Evolutionary conservation across 1,139 yeast species (phyloP), one percentile per base, ranked within the genome.

Genomic region (Pichia sp.): DNA sequence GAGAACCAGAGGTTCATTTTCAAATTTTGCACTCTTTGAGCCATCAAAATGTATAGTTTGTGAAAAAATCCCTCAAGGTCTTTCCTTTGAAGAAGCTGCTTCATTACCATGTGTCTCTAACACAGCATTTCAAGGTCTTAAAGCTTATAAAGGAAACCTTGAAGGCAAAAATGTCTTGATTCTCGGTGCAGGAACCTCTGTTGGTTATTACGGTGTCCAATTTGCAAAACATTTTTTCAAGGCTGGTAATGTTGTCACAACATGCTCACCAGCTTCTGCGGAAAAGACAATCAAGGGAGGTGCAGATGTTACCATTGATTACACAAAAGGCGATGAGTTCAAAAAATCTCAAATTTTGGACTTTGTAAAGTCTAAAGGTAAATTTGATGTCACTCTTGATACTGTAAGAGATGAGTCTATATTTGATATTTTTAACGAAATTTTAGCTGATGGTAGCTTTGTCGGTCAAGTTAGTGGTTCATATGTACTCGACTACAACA

Each of bases 141-240:
- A 43, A 58, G n/a, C 55, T 48, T 32, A 58, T 59, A 17, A 21
- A n/a, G 63, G 38, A 54, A 55, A 45, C 42, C 35, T 34, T 11
- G 44, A 50, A 17, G 53, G 45, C 15, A 46, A 43, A 5, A 54
- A 48, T 31, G 71, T 83, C 1, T 63, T 83, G 37, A 67, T 84
- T 28, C 66, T 82, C 44, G 95, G 95, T 36, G 94, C 83, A 11
- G 76, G 84, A 5, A 75, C 93, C 1, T 66, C 79, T n/a, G 83
- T 82, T 9, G 94, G 91, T 1, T 60, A 75, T 46, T 71, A 67
- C 60, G 71, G 72, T 5, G 66, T 78, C 22, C 88, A 80, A 55
- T 54, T 83, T 28, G 70, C 79, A 23, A 77, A 74, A 48, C 55
- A 65, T 21, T 59, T 64, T 44, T 71, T 67, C 46, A 62, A 68